phyloP scores from a whole-genome alignment of 1,284 basidiomycete species.

The Ustilago sp. region DNA sequence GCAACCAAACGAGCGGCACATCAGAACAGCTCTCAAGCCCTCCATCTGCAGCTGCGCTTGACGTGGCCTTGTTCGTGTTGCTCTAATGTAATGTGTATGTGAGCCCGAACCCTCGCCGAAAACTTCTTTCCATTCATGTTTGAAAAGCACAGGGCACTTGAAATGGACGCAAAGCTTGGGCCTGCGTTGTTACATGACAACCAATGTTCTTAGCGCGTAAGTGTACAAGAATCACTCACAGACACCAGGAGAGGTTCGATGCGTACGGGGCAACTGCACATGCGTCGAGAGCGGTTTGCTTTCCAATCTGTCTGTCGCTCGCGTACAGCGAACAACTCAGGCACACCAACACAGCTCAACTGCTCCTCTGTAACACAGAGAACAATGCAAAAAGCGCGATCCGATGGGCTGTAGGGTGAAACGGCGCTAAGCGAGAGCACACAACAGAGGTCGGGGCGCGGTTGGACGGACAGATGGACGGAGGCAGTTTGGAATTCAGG shows the following conservation, averaged over 20 bases:
- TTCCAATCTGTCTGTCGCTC: background rate
- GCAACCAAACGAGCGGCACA: background rate
- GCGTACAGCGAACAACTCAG: background rate
- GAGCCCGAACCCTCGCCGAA: background rate
- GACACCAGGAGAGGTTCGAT: background rate
- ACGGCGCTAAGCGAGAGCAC: background rate
- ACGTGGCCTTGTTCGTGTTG: background rate
- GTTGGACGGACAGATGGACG: background rate
- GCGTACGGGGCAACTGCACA: slow-evolving; percentile 1
- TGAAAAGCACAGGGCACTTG: background rate
- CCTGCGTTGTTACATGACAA: slow-evolving; percentile 2
- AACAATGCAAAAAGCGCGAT: background rate
- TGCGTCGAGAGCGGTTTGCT: background rate
- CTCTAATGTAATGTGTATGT: background rate
- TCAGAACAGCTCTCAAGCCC: background rate
- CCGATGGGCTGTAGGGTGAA: slow-evolving; percentile 1
- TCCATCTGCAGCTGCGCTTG: slow-evolving; percentile 5
- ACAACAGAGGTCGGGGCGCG: background rate
- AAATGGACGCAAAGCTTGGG: background rate
- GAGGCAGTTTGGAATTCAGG: background rate
- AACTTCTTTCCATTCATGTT: background rate
- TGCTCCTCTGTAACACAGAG: background rate
- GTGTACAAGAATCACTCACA: background rate
- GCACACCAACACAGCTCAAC: background rate
- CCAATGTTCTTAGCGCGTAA: slow-evolving; percentile 15